Conservation (phyloP, 2,329 filamentous ascomycete species). For the Pseudogymnoascus sp. region DNA sequence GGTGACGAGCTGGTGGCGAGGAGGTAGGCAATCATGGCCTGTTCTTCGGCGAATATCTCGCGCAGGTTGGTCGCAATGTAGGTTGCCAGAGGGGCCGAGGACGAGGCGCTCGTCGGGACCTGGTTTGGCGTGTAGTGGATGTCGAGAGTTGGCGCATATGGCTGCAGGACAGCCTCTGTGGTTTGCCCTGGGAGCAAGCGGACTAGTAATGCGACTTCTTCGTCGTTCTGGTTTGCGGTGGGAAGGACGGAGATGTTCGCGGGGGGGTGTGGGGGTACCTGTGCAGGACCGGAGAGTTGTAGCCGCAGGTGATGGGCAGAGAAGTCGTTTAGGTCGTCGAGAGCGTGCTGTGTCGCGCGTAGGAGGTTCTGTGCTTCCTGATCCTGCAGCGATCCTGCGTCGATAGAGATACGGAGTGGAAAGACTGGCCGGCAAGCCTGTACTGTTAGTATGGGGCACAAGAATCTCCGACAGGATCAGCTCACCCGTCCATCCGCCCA, state of each 20-base stretch:
- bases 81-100: constrained; percentile 64
- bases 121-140: constrained; percentile 67
- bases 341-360: constrained; percentile 71
- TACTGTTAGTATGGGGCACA: constrained; percentile 15
- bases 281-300: constrained; percentile 38
- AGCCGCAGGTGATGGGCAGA: constrained; percentile 74
- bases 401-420: constrained; percentile 71
- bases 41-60: constrained; percentile 76
- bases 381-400: constrained; percentile 56
- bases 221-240: constrained; percentile 27
- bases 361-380: constrained; percentile 66
- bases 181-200: constrained; percentile 57
- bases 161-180: constrained; percentile 54
- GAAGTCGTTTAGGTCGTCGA: constrained; percentile 83
- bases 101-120: constrained; percentile 56
- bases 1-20: constrained; percentile 52
- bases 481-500: constrained; percentile 85
- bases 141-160: constrained; percentile 63
- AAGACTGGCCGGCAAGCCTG: constrained; percentile 85
- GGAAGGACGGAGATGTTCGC: constrained; percentile 16
- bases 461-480: not conserved
- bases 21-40: constrained; percentile 71
- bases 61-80: constrained; percentile 74
- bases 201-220: constrained; percentile 58
- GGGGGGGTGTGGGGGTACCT: constrained; percentile 24